Base-by-base conservation (phyloP, 176 grass and related monocot genomes). In the Bothriochloa decipiens region DNA sequence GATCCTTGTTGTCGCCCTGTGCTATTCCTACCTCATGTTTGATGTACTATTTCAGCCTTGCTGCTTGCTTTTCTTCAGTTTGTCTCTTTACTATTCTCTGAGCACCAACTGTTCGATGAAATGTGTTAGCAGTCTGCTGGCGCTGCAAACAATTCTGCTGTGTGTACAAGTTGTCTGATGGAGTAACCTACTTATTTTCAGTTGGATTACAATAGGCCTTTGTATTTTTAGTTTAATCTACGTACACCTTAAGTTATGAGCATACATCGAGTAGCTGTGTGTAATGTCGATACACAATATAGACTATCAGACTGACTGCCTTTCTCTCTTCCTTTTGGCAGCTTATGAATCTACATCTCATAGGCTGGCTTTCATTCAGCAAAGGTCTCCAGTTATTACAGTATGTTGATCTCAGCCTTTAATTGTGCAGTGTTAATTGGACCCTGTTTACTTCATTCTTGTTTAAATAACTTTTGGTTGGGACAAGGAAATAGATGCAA, bases 361-460 rank as follows among this genome's bases (percentile, higher is more conserved):
- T 73, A 81, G 66, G 52, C 82, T 92, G 69, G 80, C 87, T 76
- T 92, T 98, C 79, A 87, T 98, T 78, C 93, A 95, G 72, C 96
- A 98, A 86, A 91, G 96, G 13, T 98, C 93, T 85, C 89, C 93
- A 55, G 28, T 95, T 87, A 84, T 89, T 81, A 92, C 89, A 77
- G 96, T 98, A 90, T 5, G 35, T 36, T 32, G 29, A 32, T 32
- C 29, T 32, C 2, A 32, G 29, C 29, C 29, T 32, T 57, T 27
- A 46, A 49, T 49, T 70, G 32, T 70, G 15, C 6, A 35, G 11
- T 65, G 3, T 9, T 69, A 63, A 52, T 69, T 49, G 43, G 26
- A 67, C 42, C n/a, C 4, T 55, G 57, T 76, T 63, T 20, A 55
- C 11, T 33, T 81, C 35, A 5, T 64, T 7, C 22, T 23, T 23